These are phyloP conservation scores for Coemansia asiatica DNA, from an alignment of 192 early-diverging fungal species.

Conservation along the genomic window DNA sequence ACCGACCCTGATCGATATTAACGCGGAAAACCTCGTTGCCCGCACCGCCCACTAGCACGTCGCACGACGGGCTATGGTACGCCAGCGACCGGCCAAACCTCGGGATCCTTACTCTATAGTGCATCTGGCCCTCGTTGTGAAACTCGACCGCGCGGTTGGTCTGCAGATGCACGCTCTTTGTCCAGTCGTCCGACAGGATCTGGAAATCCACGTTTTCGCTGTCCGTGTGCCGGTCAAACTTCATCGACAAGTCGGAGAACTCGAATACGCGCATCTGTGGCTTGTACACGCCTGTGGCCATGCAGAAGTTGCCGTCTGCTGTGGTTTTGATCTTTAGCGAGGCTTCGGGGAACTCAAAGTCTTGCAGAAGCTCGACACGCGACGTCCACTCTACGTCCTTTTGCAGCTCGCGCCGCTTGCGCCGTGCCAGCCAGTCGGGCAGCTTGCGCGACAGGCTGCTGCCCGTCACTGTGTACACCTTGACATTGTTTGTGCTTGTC, in stretches of 20 bases:
- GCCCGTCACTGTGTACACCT: conserved; percentile 81
- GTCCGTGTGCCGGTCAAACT: conserved; percentile 96
- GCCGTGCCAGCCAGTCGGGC: conserved; percentile 92
- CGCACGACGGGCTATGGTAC: conserved; percentile 91
- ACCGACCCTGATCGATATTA: conserved; percentile 92
- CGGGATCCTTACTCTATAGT: conserved; percentile 91
- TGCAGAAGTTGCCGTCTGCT: conserved; percentile 78
- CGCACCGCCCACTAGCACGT: conserved; percentile 80
- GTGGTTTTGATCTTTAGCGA: conserved; percentile 81
- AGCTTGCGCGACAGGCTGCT: conserved; percentile 71
- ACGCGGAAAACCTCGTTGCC: conserved; percentile 83
- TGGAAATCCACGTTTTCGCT: conserved; percentile 86
- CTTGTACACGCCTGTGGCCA: conserved; percentile 98
- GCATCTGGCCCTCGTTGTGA: conserved; percentile 93
- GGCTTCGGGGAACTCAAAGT: conserved; percentile 97
- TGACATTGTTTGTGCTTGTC: conserved; percentile 89
- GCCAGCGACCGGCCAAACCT: conserved; percentile 89
- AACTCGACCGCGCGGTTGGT: conserved; percentile 89
- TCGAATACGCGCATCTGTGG: conserved; percentile 96
- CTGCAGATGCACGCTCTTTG: conserved; percentile 89
- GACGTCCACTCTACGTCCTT: conserved; percentile 86
- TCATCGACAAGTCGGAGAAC: conserved; percentile 90
- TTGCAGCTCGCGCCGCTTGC: conserved; percentile 83
- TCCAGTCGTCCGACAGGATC: conserved; percentile 95
- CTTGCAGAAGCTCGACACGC: conserved; percentile 94